A percentile compares a stretch with the other conserved stretches of the same genome.
Evolutionary conservation across 2,329 filamentous ascomycete genomes (phyloP).

Genomic region (Verruconis gallopava): DNA sequence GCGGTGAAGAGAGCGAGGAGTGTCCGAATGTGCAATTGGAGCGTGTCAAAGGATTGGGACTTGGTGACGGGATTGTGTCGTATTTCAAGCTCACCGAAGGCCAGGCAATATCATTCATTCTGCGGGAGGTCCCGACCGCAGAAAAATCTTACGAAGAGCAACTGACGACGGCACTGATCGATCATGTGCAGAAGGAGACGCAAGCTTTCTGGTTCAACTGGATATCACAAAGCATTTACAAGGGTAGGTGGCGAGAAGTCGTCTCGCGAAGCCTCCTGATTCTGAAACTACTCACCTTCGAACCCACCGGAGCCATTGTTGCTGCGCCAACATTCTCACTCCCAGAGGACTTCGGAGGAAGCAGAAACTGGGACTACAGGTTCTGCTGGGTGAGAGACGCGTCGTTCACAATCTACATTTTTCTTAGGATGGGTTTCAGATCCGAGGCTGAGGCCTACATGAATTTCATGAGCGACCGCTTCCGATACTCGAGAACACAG

Average conservation of each 20-base stretch:
- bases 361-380: constrained; percentile 53
- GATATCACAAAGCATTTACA: constrained; percentile 58
- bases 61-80: neutral
- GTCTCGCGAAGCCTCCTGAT: constrained; percentile 60
- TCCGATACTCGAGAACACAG: constrained; percentile 45
- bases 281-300: constrained; percentile 63
- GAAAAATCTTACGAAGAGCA: constrained; percentile 46
- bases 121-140: constrained; percentile 21
- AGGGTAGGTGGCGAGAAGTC: constrained; percentile 59
- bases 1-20: neutral
- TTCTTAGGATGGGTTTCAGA: constrained; percentile 62
- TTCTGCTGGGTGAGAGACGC: constrained; percentile 69
- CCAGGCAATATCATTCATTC: neutral
- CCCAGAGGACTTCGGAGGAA: constrained; percentile 59
- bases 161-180: constrained; percentile 46
- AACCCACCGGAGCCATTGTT: constrained; percentile 65
- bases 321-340: constrained; percentile 67
- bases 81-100: neutral
- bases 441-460: constrained; percentile 69
- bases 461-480: constrained; percentile 61
- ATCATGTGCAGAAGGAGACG: constrained; percentile 54
- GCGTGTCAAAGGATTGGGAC: neutral
- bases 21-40: neutral
- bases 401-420: constrained; percentile 64
- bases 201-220: constrained; percentile 62